Conservation (phyloP, 768 basidiomycete genomes). For the Auriscalpium microsporum region DNA sequence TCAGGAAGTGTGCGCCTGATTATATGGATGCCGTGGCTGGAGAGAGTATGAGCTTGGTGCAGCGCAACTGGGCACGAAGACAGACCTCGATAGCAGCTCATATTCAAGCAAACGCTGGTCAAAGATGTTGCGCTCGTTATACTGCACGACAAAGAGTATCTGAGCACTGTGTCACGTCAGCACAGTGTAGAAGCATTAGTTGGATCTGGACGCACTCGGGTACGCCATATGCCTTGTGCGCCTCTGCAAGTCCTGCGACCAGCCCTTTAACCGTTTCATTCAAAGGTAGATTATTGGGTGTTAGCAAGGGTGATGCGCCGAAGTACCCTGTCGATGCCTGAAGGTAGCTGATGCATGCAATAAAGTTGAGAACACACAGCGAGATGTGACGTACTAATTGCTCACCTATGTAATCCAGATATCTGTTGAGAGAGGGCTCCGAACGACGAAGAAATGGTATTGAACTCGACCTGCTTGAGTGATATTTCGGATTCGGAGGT, state of each 20-base stretch:
- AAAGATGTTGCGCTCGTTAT: conserved; percentile 86
- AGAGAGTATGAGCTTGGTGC: neutral
- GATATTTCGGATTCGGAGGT: conserved; percentile 25
- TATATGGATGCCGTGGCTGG: conserved; percentile 66
- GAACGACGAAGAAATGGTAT: conserved; percentile 91
- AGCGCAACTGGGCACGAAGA: neutral
- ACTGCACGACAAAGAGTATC: conserved; percentile 86
- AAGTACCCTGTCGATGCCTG: conserved; percentile 59
- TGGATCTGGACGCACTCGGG: conserved; percentile 32
- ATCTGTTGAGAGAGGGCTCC: conserved; percentile 65
- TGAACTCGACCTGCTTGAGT: conserved; percentile 96
- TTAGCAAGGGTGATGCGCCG: conserved; percentile 43
- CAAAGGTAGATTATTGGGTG: conserved; percentile 50
- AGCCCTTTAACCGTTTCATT: conserved; percentile 69
- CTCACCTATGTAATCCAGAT: conserved; percentile 68
- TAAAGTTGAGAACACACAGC: neutral
- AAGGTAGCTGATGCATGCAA: conserved; percentile 47
- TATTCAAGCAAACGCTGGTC: conserved; percentile 90
- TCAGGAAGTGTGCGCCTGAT: conserved; percentile 71
- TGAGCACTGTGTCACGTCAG: conserved; percentile 29
- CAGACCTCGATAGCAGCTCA: conserved; percentile 69
- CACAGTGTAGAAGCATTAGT: neutral
- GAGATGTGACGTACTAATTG: neutral
- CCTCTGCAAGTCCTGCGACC: conserved; percentile 68
- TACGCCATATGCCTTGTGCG: conserved; percentile 65